Percentiles rank a stretch among this genome's conserved stretches.
These are phyloP conservation scores for Thelephora terrestris DNA, from an alignment of 1,284 basidiomycete genomes.

Conservation along the genomic window DNA sequence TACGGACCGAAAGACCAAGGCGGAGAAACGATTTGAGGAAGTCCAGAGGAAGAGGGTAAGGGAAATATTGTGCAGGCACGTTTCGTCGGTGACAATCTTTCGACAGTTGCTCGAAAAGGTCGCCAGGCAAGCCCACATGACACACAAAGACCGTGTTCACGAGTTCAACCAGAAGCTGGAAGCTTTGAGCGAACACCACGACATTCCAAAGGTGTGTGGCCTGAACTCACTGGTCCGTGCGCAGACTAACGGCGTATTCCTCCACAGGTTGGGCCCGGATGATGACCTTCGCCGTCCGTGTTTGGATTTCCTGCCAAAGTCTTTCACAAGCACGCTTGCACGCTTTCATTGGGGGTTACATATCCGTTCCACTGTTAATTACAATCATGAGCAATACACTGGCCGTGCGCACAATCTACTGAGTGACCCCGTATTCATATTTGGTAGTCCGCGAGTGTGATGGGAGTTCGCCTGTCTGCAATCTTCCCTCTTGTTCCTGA, in stretches of 20 bases:
- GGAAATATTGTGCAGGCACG: background rate
- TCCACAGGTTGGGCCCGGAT: constrained; percentile 65
- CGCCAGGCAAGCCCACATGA: constrained; percentile 72
- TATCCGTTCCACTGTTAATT: background rate
- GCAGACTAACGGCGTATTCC: background rate
- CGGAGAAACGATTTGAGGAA: constrained; percentile 85
- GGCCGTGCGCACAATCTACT: too few relatives aligned
- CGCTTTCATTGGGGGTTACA: background rate
- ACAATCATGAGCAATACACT: background rate
- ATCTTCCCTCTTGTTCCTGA: constrained; percentile 21
- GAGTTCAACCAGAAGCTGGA: constrained; percentile 90
- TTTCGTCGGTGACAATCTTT: constrained; percentile 2
- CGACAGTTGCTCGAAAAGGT: constrained; percentile 72
- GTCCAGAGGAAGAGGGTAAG: constrained; percentile 74
- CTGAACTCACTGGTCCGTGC: constrained; percentile 6
- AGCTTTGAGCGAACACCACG: constrained; percentile 83
- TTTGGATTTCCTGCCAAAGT: background rate
- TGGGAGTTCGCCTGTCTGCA: too few relatives aligned
- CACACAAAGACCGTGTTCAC: constrained; percentile 92
- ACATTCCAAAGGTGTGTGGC: constrained; percentile 74
- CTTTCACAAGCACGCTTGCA: background rate
- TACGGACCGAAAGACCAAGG: constrained; percentile 68
- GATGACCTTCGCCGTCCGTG: constrained; percentile 22
- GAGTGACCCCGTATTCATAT: too few relatives aligned
- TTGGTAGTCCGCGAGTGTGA: too few relatives aligned